These are phyloP conservation scores for Diddensiella santjacobensis DNA, from an alignment of 805 yeast species.

Conservation along the genomic window DNA sequence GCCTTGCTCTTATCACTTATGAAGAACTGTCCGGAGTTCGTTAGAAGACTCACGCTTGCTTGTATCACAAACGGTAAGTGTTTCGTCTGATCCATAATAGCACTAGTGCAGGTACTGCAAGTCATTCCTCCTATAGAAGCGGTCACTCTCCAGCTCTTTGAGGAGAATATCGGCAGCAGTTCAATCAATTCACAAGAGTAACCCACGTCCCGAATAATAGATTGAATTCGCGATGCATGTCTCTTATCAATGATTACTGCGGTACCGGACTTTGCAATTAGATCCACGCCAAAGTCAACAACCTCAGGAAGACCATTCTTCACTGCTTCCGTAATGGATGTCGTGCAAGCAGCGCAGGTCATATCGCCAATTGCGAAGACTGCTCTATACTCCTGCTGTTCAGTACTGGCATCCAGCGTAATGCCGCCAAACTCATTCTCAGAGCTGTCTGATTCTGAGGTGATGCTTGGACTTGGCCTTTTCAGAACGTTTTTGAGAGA, in stretches of 20 bases:
- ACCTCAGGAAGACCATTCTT: slow-evolving; percentile 31
- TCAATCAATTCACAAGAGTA: slow-evolving; percentile 52
- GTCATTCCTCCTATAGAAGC: slow-evolving; percentile 73
- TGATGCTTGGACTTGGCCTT: slow-evolving; percentile 4
- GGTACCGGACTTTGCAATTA: slow-evolving; percentile 50
- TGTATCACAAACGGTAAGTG: slow-evolving; percentile 50
- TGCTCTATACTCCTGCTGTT: slow-evolving; percentile 40
- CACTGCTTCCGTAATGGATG: slow-evolving; percentile 45
- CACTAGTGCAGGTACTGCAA: slow-evolving; percentile 64
- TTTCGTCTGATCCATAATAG: slow-evolving; percentile 45
- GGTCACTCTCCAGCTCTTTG: slow-evolving; percentile 44
- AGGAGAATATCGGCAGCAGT: slow-evolving; percentile 52
- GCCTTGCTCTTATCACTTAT: slow-evolving; percentile 39
- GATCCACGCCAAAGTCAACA: slow-evolving; percentile 46
- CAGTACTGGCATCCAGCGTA: slow-evolving; percentile 4
- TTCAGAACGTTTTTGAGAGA: slow-evolving; percentile 17
- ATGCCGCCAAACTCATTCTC: neutral
- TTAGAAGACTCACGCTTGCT: slow-evolving; percentile 52
- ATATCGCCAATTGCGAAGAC: slow-evolving; percentile 58
- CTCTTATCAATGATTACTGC: slow-evolving; percentile 50
- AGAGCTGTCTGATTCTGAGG: neutral
- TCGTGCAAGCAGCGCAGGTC: slow-evolving; percentile 64
- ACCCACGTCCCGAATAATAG: slow-evolving; percentile 44
- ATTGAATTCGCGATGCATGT: slow-evolving; percentile 47
- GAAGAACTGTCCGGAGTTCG: slow-evolving; percentile 61